Conservation (phyloP, 768 basidiomycete species). For the Kockovaella imperatae region DNA sequence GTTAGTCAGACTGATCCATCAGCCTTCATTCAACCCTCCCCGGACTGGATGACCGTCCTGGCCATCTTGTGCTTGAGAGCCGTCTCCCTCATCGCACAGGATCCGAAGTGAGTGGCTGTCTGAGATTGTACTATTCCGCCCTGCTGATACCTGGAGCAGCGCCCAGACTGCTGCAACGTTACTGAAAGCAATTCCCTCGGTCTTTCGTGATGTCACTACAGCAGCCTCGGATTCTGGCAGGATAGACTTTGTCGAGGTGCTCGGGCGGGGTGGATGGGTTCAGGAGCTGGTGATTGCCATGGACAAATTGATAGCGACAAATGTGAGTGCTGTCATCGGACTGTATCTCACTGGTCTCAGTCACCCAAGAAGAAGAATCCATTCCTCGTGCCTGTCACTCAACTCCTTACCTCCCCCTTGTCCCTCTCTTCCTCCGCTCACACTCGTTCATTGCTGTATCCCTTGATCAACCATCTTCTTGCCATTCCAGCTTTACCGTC, state of each 20-base stretch:
- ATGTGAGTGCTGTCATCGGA: neutral
- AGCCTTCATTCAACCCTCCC: too few species aligned
- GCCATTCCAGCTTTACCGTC: slow-evolving; percentile 68
- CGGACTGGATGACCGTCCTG: too few species aligned
- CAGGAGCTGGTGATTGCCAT: slow-evolving; percentile 18
- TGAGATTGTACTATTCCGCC: neutral
- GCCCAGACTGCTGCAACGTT: neutral
- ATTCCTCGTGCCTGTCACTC: slow-evolving; percentile 50
- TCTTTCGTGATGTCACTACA: neutral
- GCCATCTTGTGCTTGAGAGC: too few species aligned
- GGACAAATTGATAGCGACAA: neutral
- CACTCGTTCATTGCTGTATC: slow-evolving; percentile 46
- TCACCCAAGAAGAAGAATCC: slow-evolving; percentile 55
- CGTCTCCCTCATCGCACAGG: too few species aligned
- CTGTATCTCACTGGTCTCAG: slow-evolving; percentile 2
- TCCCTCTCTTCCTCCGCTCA: slow-evolving; percentile 33
- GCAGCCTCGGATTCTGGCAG: neutral
- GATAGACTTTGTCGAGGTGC: neutral
- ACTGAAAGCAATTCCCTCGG: neutral
- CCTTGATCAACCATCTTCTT: slow-evolving; percentile 55
- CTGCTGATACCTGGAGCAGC: neutral
- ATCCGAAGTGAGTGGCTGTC: neutral
- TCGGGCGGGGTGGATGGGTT: slow-evolving; percentile 19
- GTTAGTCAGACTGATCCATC: neutral
- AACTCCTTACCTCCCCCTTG: slow-evolving; percentile 50